A percentile compares a stretch with the other conserved stretches of the same genome.
These are phyloP conservation scores for Trametes versicolor DNA, from an alignment of 1,284 basidiomycete species.

Conservation along the genomic window DNA sequence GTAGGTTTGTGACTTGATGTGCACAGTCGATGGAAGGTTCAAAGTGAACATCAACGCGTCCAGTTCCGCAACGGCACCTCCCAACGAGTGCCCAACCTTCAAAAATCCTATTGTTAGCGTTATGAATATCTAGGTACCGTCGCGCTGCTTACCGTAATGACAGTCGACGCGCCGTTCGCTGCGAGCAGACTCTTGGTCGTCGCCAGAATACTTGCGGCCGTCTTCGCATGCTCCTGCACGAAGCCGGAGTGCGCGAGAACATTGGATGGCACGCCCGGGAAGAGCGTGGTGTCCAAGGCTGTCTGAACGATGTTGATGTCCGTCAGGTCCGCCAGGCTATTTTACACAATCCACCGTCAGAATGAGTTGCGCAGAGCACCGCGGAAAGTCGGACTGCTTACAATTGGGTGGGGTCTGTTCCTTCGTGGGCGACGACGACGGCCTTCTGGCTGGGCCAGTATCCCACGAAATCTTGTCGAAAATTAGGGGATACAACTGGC, in stretches of 20 bases:
- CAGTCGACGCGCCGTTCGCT: slow-evolving; percentile 40
- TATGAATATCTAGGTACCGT: slow-evolving; percentile 37
- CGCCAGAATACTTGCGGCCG: slow-evolving; percentile 48
- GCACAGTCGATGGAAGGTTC: slow-evolving; percentile 48
- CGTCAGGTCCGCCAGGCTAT: slow-evolving; percentile 56
- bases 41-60: slow-evolving; percentile 49
- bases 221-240: slow-evolving; percentile 54
- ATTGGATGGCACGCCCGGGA: slow-evolving; percentile 55
- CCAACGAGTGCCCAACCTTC: slow-evolving; percentile 51
- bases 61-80: slow-evolving; percentile 51
- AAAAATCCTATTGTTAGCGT: background rate
- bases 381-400: slow-evolving; percentile 28
- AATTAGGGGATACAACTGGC: background rate
- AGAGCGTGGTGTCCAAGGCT: slow-evolving; percentile 52
- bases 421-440: slow-evolving; percentile 60
- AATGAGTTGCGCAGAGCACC: background rate
- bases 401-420: slow-evolving; percentile 61
- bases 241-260: slow-evolving; percentile 61
- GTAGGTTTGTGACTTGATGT: slow-evolving; percentile 50
- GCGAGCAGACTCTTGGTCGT: slow-evolving; percentile 49
- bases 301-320: slow-evolving; percentile 50
- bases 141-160: slow-evolving; percentile 29
- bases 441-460: slow-evolving; percentile 55
- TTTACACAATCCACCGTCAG: background rate
- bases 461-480: slow-evolving; percentile 54